Evolutionary conservation across 208 protist genomes (phyloP).

Genomic region (Leishmania braziliensis): DNA sequence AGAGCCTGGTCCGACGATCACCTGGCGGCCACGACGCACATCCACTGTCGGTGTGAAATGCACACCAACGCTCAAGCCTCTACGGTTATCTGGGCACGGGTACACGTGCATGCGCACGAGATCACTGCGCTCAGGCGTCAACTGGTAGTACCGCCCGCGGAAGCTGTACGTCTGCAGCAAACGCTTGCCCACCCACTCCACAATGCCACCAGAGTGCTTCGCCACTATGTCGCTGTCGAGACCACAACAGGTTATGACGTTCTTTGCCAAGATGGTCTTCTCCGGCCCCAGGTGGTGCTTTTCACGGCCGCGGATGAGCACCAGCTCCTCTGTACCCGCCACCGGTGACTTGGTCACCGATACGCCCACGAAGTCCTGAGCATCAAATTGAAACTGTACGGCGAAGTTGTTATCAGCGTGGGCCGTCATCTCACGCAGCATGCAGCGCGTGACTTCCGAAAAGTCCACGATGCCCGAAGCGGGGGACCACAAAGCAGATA

Average conservation of each 20-base stretch:
- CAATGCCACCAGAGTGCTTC: constrained; percentile 48
- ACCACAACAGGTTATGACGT: constrained; percentile 89
- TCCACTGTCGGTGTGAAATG: constrained; percentile 89
- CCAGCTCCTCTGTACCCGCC: constrained; percentile 43
- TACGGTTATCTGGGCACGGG: constrained; percentile 57
- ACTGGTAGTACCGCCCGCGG: constrained; percentile 83
- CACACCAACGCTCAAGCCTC: constrained; percentile 77
- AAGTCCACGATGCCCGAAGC: constrained; percentile 90
- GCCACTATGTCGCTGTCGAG: constrained; percentile 80
- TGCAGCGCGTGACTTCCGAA: constrained; percentile 64
- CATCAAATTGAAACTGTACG: constrained; percentile 69
- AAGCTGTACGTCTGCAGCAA: constrained; percentile 79
- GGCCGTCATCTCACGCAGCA: constrained; percentile 62
- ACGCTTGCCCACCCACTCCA: constrained; percentile 53
- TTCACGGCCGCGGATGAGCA: constrained; percentile 83
- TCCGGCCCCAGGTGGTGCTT: constrained; percentile 68
- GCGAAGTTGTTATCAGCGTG: constrained; percentile 46
- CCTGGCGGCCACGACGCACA: constrained; percentile 62
- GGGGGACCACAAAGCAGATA: constrained; percentile 84
- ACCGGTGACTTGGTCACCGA: constrained; percentile 29
- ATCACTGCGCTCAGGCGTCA: constrained; percentile 53
- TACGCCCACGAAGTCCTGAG: constrained; percentile 77
- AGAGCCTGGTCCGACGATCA: constrained; percentile 86
- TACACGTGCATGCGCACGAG: constrained; percentile 82
- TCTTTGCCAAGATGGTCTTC: constrained; percentile 64